These are phyloP conservation scores for Ananas comosus DNA, from an alignment of 176 grass and related monocot genomes.

Conservation along the genomic window DNA sequence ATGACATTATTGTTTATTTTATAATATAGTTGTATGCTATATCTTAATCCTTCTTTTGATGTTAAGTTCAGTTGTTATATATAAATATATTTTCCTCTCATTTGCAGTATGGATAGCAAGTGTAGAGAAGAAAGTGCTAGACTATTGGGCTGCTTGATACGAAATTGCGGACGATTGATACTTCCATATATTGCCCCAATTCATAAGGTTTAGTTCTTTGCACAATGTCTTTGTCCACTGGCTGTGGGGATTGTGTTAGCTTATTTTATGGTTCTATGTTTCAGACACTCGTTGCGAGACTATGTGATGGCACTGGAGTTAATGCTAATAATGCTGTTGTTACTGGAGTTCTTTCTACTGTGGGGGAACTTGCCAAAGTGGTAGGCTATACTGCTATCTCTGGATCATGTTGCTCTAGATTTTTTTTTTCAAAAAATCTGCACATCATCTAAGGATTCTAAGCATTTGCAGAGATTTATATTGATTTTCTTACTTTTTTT, in stretches of 20 bases:
- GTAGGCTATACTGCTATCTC: slow-evolving; percentile 21
- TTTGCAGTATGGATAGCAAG: slow-evolving; percentile 88
- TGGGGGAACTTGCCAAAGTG: slow-evolving; percentile 99
- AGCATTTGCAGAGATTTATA: background rate
- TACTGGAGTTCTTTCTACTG: slow-evolving; percentile 87
- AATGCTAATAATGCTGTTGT: slow-evolving; percentile 78
- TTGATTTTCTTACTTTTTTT: slow-evolving; percentile 11
- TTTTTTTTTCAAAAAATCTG: background rate
- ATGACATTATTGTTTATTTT: slow-evolving; percentile 18
- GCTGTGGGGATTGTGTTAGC: background rate
- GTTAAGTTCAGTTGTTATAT: slow-evolving; percentile 7
- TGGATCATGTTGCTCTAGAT: background rate
- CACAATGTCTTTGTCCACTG: background rate
- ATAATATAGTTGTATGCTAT: slow-evolving; percentile 9
- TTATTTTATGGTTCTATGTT: slow-evolving; percentile 26
- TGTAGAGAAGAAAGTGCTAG: slow-evolving; percentile 86
- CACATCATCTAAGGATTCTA: background rate
- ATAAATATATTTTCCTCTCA: slow-evolving; percentile 9
- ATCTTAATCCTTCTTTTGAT: slow-evolving; percentile 12
- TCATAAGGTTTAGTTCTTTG: slow-evolving; percentile 55
- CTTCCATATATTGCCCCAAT: slow-evolving; percentile 97
- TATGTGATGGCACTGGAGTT: slow-evolving; percentile 62
- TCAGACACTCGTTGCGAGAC: slow-evolving; percentile 73
- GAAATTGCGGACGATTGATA: slow-evolving; percentile 77
- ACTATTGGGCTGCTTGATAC: slow-evolving; percentile 85